Conservation (phyloP, 495 filamentous ascomycete genomes). For the Letharia lupina region DNA sequence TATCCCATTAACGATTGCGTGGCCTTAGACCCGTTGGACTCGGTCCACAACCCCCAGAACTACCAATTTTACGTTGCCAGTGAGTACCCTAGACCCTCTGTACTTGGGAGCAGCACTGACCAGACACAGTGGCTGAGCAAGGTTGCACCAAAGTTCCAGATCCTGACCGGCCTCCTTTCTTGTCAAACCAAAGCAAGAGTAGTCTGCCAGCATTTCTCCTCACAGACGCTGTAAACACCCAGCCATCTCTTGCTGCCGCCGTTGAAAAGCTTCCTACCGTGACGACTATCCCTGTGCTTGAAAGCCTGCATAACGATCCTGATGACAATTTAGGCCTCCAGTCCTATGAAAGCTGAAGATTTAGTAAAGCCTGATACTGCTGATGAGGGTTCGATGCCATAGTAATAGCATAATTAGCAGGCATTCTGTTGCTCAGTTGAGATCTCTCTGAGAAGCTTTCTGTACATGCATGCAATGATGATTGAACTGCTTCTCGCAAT, state of each 20-base stretch:
- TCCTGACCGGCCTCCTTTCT: constrained; percentile 12
- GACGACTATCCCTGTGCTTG: not conserved
- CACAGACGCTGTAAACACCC: not conserved
- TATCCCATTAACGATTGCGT: constrained; percentile 17
- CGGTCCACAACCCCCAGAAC: constrained; percentile 18
- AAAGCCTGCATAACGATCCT: not conserved
- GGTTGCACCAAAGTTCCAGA: constrained; percentile 9
- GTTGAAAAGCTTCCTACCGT: not conserved
- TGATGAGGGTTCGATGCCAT: not conserved
- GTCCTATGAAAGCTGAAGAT: not conserved
- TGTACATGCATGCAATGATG: not conserved
- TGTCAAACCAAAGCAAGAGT: not conserved
- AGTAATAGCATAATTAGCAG: not conserved
- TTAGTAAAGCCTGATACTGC: not conserved
- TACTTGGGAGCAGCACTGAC: not conserved
- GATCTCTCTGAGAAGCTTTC: not conserved
- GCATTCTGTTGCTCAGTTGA: not conserved
- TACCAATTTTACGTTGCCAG: constrained; percentile 19
- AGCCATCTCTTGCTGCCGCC: not conserved
- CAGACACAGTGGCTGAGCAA: constrained; percentile 16
- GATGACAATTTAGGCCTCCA: not conserved
- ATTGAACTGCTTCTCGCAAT: not conserved
- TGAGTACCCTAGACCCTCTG: not conserved
- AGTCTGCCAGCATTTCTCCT: not conserved
- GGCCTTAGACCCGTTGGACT: constrained; percentile 3